Evolutionary conservation across 1,284 basidiomycete genomes (phyloP).

Genomic region (Tylopilus sp.): DNA sequence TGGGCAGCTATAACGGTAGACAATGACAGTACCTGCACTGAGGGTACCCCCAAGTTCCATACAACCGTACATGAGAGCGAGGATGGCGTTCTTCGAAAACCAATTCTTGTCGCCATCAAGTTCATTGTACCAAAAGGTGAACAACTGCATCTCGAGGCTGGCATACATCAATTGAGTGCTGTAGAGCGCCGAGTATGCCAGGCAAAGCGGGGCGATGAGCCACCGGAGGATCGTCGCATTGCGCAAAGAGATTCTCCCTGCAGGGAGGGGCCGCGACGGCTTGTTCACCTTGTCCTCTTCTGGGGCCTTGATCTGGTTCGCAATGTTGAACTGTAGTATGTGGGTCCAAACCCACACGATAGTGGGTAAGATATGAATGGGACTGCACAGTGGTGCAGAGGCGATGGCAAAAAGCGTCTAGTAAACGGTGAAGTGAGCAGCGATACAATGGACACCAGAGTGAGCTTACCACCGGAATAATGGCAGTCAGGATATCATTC

Average conservation of each 20-base stretch:
- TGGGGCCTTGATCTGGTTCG: slow-evolving; percentile 40
- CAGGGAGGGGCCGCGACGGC: slow-evolving; percentile 38
- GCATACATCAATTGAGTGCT: slow-evolving; percentile 29
- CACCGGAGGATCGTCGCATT: slow-evolving; percentile 37
- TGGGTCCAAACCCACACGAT: slow-evolving; percentile 44
- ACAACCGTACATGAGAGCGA: slow-evolving; percentile 37
- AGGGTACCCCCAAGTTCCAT: slow-evolving; percentile 39
- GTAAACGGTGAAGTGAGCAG: slow-evolving; percentile 5
- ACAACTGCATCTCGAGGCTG: slow-evolving; percentile 32
- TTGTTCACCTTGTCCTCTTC: slow-evolving; percentile 43
- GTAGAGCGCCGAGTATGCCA: slow-evolving; percentile 31
- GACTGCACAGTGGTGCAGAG: slow-evolving; percentile 29
- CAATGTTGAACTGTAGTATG: slow-evolving; percentile 39
- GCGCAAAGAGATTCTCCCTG: slow-evolving; percentile 33
- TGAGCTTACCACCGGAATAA: slow-evolving; percentile 38
- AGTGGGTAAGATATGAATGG: slow-evolving; percentile 24
- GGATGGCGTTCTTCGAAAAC: slow-evolving; percentile 36
- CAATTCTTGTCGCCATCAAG: slow-evolving; percentile 35
- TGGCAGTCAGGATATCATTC: slow-evolving; percentile 38
- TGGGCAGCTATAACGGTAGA: too few relatives aligned
- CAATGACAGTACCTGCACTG: slow-evolving; percentile 30
- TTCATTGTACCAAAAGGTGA: slow-evolving; percentile 38
- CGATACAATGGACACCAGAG: not conserved
- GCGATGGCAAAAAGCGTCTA: slow-evolving; percentile 38
- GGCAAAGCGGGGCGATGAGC: slow-evolving; percentile 35